Conservation (phyloP, 306 rosid genomes). For the Luffa aegyptiaca region DNA sequence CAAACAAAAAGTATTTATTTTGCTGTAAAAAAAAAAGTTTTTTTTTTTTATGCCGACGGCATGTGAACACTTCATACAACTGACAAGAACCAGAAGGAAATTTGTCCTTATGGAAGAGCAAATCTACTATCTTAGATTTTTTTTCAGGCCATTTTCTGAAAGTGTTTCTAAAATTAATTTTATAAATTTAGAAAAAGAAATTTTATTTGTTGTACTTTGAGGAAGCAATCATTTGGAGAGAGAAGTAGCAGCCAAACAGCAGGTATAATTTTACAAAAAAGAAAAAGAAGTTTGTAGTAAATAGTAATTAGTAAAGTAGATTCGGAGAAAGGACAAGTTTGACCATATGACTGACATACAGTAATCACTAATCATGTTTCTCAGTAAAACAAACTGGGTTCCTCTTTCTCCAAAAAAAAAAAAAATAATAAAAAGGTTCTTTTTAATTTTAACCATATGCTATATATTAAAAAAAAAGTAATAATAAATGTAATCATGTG, state of each 20-base stretch:
- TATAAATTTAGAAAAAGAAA: neutral
- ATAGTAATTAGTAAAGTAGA: neutral
- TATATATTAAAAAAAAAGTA: too few species aligned
- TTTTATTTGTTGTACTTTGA: neutral
- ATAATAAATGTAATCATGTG: too few species aligned
- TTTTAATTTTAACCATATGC: too few species aligned
- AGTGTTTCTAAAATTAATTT: neutral
- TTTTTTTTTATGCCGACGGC: neutral
- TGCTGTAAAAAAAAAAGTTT: neutral
- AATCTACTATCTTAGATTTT: neutral
- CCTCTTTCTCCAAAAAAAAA: too few species aligned
- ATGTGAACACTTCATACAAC: neutral
- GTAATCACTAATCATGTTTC: too few species aligned
- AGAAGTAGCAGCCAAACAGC: neutral
- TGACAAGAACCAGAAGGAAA: neutral
- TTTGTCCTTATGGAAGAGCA: neutral
- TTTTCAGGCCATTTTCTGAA: constrained; percentile 2
- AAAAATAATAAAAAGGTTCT: too few species aligned
- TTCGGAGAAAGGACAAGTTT: neutral
- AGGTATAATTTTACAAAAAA: neutral
- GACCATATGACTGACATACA: too few species aligned
- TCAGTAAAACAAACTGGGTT: too few species aligned
- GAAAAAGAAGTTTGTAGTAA: neutral
- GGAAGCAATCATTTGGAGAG: neutral
- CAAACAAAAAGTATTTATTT: neutral